phyloP scores from a whole-genome alignment of 163 green algal genomes.

The Scenedesmus sp. region DNA sequence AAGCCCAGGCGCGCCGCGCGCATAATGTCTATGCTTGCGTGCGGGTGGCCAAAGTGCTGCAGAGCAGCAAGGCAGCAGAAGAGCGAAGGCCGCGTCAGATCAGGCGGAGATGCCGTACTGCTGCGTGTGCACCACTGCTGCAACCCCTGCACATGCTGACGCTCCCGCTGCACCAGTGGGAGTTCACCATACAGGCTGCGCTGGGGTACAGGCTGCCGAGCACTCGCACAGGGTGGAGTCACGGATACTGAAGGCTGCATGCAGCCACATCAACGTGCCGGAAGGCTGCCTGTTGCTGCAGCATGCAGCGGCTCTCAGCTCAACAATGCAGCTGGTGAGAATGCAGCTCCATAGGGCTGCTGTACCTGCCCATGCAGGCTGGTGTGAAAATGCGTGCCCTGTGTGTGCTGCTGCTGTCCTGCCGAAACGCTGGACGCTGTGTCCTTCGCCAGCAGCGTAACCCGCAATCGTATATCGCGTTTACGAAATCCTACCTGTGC shows the following conservation, averaged over 20 bases:
- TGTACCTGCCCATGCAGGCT: not conserved
- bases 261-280: not conserved
- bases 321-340: not conserved
- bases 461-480: not conserved
- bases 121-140: too few species aligned
- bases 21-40: slow-evolving; percentile 16
- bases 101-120: too few species aligned
- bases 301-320: not conserved
- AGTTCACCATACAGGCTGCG: too few species aligned
- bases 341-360: not conserved
- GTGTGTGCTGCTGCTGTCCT: not conserved
- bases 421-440: not conserved
- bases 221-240: too few species aligned
- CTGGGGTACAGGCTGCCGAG: too few species aligned
- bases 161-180: too few species aligned
- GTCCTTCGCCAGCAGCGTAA: not conserved
- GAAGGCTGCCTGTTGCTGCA: not conserved
- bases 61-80: not conserved
- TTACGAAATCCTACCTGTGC: slow-evolving; percentile 26
- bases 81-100: not conserved
- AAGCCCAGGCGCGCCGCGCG: slow-evolving; percentile 64
- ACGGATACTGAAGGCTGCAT: too few species aligned
- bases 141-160: too few species aligned
- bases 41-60: slow-evolving; percentile 47
- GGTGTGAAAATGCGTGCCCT: not conserved